Conservation (phyloP, 1,284 basidiomycete species). For the Hymenochaete sp. region DNA sequence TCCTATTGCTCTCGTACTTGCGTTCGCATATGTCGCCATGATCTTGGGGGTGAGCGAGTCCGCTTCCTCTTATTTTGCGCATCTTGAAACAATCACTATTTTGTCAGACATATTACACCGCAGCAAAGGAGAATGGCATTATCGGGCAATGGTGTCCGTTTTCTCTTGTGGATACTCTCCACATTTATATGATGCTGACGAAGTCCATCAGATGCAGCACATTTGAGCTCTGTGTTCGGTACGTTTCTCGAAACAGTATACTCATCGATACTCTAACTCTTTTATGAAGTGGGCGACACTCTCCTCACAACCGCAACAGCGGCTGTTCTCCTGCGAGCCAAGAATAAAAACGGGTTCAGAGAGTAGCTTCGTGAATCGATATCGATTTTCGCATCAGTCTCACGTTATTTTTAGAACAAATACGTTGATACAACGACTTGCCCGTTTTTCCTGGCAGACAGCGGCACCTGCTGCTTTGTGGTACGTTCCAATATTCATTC, state of each 20-base stretch:
- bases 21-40: conserved; percentile 25
- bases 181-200: conserved; percentile 1
- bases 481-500: conserved; percentile 18
- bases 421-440: conserved; percentile 25
- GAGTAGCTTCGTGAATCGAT: conserved; percentile 21
- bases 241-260: conserved; percentile 2
- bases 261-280: not conserved
- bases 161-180: not conserved
- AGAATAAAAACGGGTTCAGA: conserved; percentile 24
- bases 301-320: conserved; percentile 26
- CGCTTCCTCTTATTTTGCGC: not conserved
- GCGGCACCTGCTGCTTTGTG: conserved; percentile 30
- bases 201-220: conserved; percentile 25
- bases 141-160: conserved; percentile 28
- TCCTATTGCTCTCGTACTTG: conserved; percentile 21
- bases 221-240: conserved; percentile 29
- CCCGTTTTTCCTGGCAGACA: conserved; percentile 31
- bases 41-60: conserved; percentile 23
- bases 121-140: conserved; percentile 13
- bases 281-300: conserved; percentile 26
- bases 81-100: not conserved
- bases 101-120: conserved; percentile 22
- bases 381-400: not conserved
- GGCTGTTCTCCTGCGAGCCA: conserved; percentile 25
- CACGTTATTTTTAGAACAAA: conserved; percentile 1